Conservation (phyloP, 2,329 filamentous ascomycete species). For the Stagonosporopsis chrysanthemi region DNA sequence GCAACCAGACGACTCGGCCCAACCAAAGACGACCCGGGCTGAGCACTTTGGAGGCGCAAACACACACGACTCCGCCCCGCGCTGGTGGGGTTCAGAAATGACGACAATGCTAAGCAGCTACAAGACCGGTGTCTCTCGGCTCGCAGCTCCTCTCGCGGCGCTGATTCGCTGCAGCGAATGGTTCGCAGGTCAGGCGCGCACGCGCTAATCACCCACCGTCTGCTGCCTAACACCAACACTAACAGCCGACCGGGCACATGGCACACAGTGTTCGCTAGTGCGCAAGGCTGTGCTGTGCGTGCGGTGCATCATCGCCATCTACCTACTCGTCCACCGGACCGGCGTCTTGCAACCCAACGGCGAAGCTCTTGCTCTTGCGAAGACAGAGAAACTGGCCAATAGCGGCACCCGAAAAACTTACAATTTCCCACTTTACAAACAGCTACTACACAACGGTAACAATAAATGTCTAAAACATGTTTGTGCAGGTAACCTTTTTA, state of each 20-base stretch:
- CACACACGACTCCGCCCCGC: slow-evolving; percentile 12
- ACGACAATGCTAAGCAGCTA: slow-evolving; percentile 7
- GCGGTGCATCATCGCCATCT: neutral
- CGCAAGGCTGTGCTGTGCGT: slow-evolving; percentile 18
- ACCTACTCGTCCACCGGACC: too few species aligned
- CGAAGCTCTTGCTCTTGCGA: too few species aligned
- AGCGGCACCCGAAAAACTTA: too few species aligned
- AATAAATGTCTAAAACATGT: too few species aligned
- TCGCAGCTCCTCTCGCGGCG: neutral
- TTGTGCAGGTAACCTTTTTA: too few species aligned
- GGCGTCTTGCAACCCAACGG: neutral
- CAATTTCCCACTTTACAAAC: too few species aligned
- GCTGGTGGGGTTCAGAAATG: slow-evolving; percentile 17
- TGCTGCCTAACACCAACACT: slow-evolving; percentile 1
- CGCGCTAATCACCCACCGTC: neutral
- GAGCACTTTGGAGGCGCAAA: neutral
- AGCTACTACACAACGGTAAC: too few species aligned
- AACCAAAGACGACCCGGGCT: neutral
- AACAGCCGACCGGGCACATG: slow-evolving; percentile 2
- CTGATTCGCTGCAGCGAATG: slow-evolving; percentile 1
- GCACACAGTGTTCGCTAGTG: neutral
- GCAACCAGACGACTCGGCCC: too few species aligned
- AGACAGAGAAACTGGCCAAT: too few species aligned
- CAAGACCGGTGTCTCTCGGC: neutral
- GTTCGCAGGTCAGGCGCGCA: slow-evolving; percentile 21